Conservation (phyloP, 192 early-diverging fungal genomes). For the Borealophlyctis nickersoniae region DNA sequence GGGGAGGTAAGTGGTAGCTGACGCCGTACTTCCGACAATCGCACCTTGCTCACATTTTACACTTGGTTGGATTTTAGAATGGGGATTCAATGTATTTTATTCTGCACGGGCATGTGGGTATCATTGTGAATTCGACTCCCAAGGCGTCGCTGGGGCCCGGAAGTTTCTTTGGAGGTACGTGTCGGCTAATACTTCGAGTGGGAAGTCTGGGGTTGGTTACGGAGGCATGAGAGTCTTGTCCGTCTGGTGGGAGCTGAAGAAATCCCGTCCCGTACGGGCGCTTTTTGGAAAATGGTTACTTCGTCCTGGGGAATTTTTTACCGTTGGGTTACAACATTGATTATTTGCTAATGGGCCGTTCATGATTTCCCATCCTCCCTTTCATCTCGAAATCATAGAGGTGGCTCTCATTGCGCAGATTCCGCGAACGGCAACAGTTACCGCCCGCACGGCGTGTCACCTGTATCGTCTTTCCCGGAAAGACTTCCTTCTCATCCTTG, state of each 20-base stretch:
- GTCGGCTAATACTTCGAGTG: too few relatives aligned
- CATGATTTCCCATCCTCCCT: too few relatives aligned
- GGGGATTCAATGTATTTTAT: slow-evolving; percentile 59
- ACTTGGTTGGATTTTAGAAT: slow-evolving; percentile 21
- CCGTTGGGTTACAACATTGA: too few relatives aligned
- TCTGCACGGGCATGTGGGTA: slow-evolving; percentile 38
- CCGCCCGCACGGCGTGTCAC: slow-evolving; percentile 23
- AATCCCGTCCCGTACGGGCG: too few relatives aligned
- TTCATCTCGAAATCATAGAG: too few relatives aligned
- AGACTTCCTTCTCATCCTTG: slow-evolving; percentile 35
- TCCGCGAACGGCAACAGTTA: slow-evolving; percentile 43
- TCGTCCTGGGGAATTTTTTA: too few relatives aligned
- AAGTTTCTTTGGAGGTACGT: slow-evolving; percentile 41
- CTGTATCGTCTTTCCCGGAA: slow-evolving; percentile 35
- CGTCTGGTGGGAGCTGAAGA: too few relatives aligned
- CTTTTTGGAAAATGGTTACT: too few relatives aligned
- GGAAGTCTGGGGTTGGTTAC: too few relatives aligned
- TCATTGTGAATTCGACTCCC: slow-evolving; percentile 37
- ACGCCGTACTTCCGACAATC: background rate
- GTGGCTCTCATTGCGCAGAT: slow-evolving; percentile 45
- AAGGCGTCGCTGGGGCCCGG: slow-evolving; percentile 37
- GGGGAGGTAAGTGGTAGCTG: slow-evolving; percentile 28
- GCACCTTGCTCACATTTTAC: background rate
- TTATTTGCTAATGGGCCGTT: too few relatives aligned
- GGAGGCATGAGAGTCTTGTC: too few relatives aligned